These are phyloP conservation scores for Phytophthora sojae DNA, from an alignment of 352 stramenopile genomes.

Conservation along the genomic window DNA sequence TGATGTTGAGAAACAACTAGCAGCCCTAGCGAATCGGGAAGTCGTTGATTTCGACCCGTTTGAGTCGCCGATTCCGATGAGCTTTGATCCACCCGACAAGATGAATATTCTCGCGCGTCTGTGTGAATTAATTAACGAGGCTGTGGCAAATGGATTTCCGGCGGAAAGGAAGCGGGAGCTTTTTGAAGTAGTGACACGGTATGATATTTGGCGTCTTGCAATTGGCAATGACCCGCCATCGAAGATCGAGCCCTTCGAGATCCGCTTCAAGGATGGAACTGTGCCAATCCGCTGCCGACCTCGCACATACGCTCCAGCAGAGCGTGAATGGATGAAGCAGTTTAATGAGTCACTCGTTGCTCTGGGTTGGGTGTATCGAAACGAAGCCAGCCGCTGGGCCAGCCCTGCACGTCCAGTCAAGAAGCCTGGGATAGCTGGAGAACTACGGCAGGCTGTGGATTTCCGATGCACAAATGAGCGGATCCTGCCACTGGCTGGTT, in stretches of 20 bases:
- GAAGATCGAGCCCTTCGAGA: conserved; percentile 1
- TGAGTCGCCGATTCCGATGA: background rate
- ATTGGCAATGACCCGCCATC: conserved; percentile 12
- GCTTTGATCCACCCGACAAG: conserved; percentile 4
- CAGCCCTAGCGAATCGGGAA: conserved; percentile 1
- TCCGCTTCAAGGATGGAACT: background rate
- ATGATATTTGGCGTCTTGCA: conserved; percentile 3
- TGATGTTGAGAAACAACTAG: conserved; percentile 5
- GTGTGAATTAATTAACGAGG: conserved; percentile 5
- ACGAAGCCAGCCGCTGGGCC: background rate
- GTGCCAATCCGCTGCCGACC: background rate
- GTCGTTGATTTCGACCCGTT: conserved; percentile 4
- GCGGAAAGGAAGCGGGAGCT: background rate
- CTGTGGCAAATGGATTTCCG: conserved; percentile 1
- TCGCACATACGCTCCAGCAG: background rate
- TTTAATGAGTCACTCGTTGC: background rate
- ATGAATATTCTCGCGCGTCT: background rate
- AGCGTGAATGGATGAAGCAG: background rate
- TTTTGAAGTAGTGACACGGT: background rate
- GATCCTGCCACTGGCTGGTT: background rate
- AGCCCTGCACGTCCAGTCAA: background rate
- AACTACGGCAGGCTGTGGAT: too few species aligned
- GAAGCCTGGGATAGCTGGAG: too few species aligned
- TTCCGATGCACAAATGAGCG: too few species aligned
- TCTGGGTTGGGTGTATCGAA: background rate